Evolutionary conservation across 2,329 filamentous ascomycete species (phyloP).

Genomic region (Microcyclosporella mali): DNA sequence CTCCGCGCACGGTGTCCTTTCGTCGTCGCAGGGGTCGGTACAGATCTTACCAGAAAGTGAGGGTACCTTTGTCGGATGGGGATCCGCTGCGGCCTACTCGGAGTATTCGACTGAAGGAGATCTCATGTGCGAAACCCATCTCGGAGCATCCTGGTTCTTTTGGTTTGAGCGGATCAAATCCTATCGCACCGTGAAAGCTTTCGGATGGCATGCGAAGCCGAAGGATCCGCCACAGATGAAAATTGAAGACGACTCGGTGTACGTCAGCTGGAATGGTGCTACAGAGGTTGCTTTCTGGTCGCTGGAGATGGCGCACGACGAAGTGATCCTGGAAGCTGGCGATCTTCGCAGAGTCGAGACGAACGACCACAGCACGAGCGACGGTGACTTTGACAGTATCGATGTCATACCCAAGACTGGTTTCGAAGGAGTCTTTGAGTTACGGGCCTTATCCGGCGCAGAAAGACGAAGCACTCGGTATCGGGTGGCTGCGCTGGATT

Average conservation of each 20-base stretch:
- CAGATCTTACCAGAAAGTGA: slow-evolving; percentile 43
- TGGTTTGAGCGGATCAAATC: slow-evolving; percentile 29
- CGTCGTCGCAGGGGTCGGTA: slow-evolving; percentile 47
- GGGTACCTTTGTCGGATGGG: slow-evolving; percentile 53
- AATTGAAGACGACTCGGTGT: slow-evolving; percentile 31
- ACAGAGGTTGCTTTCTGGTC: slow-evolving; percentile 44
- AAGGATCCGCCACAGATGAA: slow-evolving; percentile 20
- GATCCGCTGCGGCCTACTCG: slow-evolving; percentile 45
- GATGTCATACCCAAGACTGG: slow-evolving; percentile 17
- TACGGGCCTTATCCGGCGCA: slow-evolving; percentile 5
- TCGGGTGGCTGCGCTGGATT: slow-evolving; percentile 22
- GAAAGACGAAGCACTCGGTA: slow-evolving; percentile 9
- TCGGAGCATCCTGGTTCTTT: slow-evolving; percentile 31
- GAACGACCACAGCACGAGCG: neutral
- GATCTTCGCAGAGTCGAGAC: slow-evolving; percentile 66
- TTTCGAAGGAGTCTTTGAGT: slow-evolving; percentile 22
- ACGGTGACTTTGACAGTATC: slow-evolving; percentile 10
- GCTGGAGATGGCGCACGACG: slow-evolving; percentile 23
- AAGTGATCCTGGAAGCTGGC: slow-evolving; percentile 65
- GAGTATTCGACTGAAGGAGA: slow-evolving; percentile 41
- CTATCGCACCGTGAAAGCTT: slow-evolving; percentile 34
- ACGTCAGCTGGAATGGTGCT: slow-evolving; percentile 50
- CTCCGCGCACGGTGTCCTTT: slow-evolving; percentile 35
- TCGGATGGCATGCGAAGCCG: slow-evolving; percentile 26
- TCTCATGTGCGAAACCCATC: slow-evolving; percentile 39